Conservation (phyloP, 164 flowering plant species). For the Vitis rotundifolia region DNA sequence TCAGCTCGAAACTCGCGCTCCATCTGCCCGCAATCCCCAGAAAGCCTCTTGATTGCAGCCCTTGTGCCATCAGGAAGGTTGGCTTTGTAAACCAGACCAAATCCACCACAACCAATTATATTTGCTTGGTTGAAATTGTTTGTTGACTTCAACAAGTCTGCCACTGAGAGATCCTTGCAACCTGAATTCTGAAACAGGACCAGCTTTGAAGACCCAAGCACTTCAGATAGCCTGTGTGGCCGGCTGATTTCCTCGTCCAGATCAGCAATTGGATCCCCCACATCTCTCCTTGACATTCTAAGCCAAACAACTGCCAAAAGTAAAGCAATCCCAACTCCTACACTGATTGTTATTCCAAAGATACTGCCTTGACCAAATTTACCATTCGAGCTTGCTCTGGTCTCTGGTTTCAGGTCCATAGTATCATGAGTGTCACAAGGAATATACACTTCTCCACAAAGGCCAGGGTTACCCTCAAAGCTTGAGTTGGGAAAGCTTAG, state of each 20-base stretch:
- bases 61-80: constrained; percentile 59
- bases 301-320: constrained; percentile 45
- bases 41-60: constrained; percentile 79
- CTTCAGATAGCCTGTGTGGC: constrained; percentile 45
- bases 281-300: constrained; percentile 44
- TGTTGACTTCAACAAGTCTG: constrained; percentile 63
- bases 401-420: constrained; percentile 22
- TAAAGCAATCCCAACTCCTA: constrained; percentile 50
- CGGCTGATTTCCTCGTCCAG: constrained; percentile 46
- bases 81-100: constrained; percentile 79
- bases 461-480: constrained; percentile 76
- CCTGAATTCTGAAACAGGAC: constrained; percentile 62
- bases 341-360: constrained; percentile 51
- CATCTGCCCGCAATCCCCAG: constrained; percentile 86
- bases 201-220: constrained; percentile 43
- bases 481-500: constrained; percentile 70
- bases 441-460: constrained; percentile 47
- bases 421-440: constrained; percentile 29
- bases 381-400: constrained; percentile 20
- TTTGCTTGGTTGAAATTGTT: constrained; percentile 75
- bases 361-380: constrained; percentile 44
- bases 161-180: constrained; percentile 60
- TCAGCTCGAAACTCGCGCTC: constrained; percentile 83
- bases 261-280: constrained; percentile 28
- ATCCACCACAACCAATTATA: constrained; percentile 88